phyloP scores from a whole-genome alignment of 1,139 yeast genomes.

The Sugiyamaella pinicola region DNA sequence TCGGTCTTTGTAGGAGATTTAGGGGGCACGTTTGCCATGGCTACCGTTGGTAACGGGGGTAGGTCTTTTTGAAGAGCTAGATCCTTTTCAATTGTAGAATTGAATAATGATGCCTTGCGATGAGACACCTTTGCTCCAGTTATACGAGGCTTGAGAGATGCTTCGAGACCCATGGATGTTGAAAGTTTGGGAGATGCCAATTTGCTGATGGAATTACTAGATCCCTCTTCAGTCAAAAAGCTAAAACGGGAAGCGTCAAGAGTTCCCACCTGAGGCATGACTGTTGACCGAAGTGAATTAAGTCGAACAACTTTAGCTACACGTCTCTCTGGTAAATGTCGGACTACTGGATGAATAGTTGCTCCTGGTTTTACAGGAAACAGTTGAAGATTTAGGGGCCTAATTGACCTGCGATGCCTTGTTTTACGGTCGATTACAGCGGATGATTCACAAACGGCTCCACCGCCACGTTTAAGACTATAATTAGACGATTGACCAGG shows the following conservation, averaged over 20 bases:
- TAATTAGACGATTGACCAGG: too few relatives aligned
- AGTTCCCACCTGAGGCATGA: constrained; percentile 19
- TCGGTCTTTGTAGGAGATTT: too few relatives aligned
- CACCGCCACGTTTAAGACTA: too few relatives aligned
- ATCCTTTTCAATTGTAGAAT: background rate
- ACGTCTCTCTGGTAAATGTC: constrained; percentile 13
- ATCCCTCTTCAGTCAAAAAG: constrained; percentile 10
- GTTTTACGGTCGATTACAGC: background rate
- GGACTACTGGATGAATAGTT: constrained; percentile 1
- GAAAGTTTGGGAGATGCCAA: constrained; percentile 5
- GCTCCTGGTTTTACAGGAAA: constrained; percentile 7
- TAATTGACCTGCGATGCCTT: background rate
- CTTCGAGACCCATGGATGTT: too few relatives aligned
- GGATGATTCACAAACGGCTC: too few relatives aligned
- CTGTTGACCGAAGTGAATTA: constrained; percentile 4
- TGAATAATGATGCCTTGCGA: constrained; percentile 12
- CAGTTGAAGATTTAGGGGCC: constrained; percentile 8
- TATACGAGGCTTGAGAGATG: constrained; percentile 1
- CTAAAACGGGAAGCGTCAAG: constrained; percentile 18
- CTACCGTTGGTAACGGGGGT: constrained; percentile 12
- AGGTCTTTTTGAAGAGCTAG: constrained; percentile 11
- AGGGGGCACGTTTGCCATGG: background rate
- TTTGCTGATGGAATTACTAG: background rate
- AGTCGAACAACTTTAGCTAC: constrained; percentile 10
- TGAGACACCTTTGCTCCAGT: constrained; percentile 8